Base-by-base conservation (phyloP, 768 basidiomycete species). In the Auriculariales sp. region DNA sequence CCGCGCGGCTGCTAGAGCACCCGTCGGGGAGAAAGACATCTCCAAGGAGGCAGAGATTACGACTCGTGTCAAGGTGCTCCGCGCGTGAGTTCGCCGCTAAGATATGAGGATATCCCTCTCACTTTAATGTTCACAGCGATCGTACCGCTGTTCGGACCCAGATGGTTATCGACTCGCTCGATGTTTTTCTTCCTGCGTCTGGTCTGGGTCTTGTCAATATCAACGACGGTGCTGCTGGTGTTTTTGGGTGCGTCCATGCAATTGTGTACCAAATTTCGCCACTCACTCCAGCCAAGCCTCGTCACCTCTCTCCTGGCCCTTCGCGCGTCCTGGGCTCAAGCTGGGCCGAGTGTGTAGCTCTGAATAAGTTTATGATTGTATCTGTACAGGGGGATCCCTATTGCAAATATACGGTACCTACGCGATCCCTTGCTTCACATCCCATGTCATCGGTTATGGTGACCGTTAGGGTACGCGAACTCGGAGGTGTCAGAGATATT, bases 131-230 rank as follows among this genome's bases (percentile, higher is more conserved):
- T 29, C 51, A 33, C 57, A 84, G 81, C 34, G 73, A 82, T 58
- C 78, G 80, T 44, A 69, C 72, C 44, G 77, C 74, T 4, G 73
- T 80, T 28, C 77, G 81, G 27, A 76, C 77, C 55, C 95, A 98
- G 64, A 75, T 98, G 56, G 66, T 83, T 49, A 79, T 87, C 52
- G 95, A 99, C 62, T 59, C 78, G 17, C 69, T 92, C 51, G 95
- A 99, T 61, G 64, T 91, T 52, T 93, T 83, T 80, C 79, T 93
- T 57, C 95, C 95, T 4, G 85, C 90, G 5, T 81, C 82, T 17
- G 83, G 75, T 51, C 72, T 92, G 33, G 87, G 83, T 14, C 67
- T 86, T 48, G 72, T 81, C 54, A 74, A 75, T 55, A 57, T 93
- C 55, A 89, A 83, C 60, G 95, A 98, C 53, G 93, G 94, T 24